These are phyloP conservation scores for Aciculosporium take DNA, from an alignment of 2,329 filamentous ascomycete genomes.

Conservation along the genomic window DNA sequence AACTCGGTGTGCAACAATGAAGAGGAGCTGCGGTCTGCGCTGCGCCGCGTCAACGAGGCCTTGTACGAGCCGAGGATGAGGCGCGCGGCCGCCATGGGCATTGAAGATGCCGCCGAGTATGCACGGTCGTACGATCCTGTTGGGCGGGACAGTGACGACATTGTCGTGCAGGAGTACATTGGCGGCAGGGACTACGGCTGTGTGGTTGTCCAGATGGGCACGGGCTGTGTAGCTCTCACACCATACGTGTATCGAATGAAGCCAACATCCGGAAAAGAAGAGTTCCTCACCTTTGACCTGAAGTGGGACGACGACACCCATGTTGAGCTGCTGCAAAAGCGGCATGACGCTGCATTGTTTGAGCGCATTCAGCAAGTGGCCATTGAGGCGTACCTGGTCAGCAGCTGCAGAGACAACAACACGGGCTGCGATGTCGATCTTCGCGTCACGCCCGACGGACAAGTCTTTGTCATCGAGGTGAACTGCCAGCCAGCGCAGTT, in stretches of 20 bases:
- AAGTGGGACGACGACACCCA: background rate
- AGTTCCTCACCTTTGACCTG: constrained; percentile 1
- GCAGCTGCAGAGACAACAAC: background rate
- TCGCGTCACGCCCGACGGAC: background rate
- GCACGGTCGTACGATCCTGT: background rate
- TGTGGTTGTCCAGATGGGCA: background rate
- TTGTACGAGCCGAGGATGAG: background rate
- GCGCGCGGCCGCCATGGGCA: background rate
- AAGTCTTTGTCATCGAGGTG: constrained; percentile 1
- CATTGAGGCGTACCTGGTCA: background rate
- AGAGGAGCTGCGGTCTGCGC: background rate
- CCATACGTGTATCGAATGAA: background rate
- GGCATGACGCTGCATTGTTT: background rate
- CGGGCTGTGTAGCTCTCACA: background rate
- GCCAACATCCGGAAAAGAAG: background rate
- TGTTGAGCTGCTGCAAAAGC: background rate
- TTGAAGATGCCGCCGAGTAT: background rate
- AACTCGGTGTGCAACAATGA: background rate
- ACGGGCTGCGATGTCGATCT: constrained; percentile 1
- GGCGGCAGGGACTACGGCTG: background rate
- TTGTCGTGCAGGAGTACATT: constrained; percentile 1
- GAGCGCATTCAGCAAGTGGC: background rate
- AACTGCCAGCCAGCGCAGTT: background rate
- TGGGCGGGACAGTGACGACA: background rate
- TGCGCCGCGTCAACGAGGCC: background rate